Evolutionary conservation across 2,329 filamentous ascomycete species (phyloP), one percentile per base, ranked within the genome.

Genomic region (Huntiella savannae): DNA sequence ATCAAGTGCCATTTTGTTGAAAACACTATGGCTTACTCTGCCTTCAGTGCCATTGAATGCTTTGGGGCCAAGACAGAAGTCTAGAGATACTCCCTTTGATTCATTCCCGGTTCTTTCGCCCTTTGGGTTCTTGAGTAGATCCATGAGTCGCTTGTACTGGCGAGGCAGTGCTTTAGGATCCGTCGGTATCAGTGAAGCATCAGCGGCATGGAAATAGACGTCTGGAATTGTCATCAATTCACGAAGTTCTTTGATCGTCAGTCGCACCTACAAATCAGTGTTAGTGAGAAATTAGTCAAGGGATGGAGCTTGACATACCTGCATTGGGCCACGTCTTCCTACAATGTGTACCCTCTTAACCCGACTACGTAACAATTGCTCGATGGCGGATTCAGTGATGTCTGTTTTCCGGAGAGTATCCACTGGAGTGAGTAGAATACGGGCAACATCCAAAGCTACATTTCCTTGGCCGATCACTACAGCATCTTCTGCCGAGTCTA

Each of bases 381-480:
- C 77, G 11, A 96, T 61, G 1, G 91, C 91, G 55, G 83, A 73
- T 51, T 86, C 82, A 1, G 87, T 78, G 41, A 98, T 96, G 58
- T 98, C 91, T 0, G 91, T 95, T 55, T 77, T 78, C 5, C 73
- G 69, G 40, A 98, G 66, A 16, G 70, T 63, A 54, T 88, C 76
- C 1, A 92, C 66, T 50, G 82, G 74, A 45, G 80, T 77, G 11
- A 98, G 68, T 4, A 98, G 66, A 55, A 93, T 88, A 19, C 92
- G 74, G 1, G 88, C 86, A 12, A 98, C 83, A 59, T 98, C 91
- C 41, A 98, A 66, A 0, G 91, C 91, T 6, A 98, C 91, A 61
- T 98, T 98, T 12, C 91, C 91, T 57, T 98, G 88, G 2, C 91
- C 91, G 52, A 98, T 77, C 41, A 98, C 71, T 32, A 95, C 75